A percentile compares a stretch with the other conserved stretches of the same genome.
Conservation (phyloP, 768 basidiomycete genomes). For the Tulasnella sp. region DNA sequence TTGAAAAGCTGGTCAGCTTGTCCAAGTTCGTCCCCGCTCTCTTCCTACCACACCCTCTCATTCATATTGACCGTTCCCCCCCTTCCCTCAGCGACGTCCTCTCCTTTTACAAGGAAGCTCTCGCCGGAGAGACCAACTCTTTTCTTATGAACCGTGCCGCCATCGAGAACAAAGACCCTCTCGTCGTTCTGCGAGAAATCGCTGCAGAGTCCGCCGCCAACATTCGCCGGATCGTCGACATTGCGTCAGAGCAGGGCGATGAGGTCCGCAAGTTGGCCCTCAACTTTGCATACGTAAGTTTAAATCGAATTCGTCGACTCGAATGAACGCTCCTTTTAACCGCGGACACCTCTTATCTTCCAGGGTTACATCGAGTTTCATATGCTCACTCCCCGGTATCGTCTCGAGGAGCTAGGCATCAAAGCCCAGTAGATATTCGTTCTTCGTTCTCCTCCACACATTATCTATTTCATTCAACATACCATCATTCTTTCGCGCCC, state of each 20-base stretch:
- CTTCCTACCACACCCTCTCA: background rate
- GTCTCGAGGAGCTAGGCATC: background rate
- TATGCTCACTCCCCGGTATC: background rate
- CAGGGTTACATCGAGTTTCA: background rate
- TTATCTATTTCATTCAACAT: background rate
- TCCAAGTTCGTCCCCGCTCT: background rate
- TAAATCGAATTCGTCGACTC: background rate
- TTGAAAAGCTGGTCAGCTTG: background rate
- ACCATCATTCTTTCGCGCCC: background rate
- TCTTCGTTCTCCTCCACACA: background rate
- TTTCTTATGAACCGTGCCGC: background rate
- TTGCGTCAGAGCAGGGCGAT: background rate
- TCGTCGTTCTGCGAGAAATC: background rate
- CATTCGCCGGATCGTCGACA: background rate
- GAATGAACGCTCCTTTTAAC: background rate
- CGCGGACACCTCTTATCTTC: background rate
- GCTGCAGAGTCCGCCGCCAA: background rate
- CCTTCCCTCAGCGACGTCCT: background rate
- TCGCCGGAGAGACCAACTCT: background rate
- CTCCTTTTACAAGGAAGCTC: background rate
- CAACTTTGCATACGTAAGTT: background rate
- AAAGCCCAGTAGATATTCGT: background rate
- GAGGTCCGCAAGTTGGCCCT: constrained; percentile 2
- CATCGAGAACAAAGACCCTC: background rate
- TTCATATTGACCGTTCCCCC: background rate